A percentile compares a stretch with the other conserved stretches of the same genome.
These are phyloP conservation scores for Leucosporidium scottii DNA, from an alignment of 768 basidiomycete genomes.

Conservation along the genomic window DNA sequence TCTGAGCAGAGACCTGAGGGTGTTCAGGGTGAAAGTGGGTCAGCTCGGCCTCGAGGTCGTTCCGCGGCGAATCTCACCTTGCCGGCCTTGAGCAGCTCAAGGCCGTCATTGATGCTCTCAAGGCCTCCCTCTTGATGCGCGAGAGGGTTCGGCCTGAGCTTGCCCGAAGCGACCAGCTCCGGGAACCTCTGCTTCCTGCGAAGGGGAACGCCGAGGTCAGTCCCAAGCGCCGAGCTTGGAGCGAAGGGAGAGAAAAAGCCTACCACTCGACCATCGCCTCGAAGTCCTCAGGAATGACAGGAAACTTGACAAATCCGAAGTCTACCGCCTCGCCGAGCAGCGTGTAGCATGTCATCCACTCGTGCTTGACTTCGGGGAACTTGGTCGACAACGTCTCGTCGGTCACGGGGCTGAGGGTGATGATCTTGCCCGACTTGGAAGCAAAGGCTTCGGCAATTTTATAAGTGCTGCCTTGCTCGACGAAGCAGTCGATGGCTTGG, in stretches of 20 bases:
- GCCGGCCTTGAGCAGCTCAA: slow-evolving; percentile 27
- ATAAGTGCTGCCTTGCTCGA: slow-evolving; percentile 22
- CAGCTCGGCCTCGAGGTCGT: neutral
- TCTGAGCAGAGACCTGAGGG: neutral
- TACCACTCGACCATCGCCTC: slow-evolving; percentile 10
- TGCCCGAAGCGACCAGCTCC: slow-evolving; percentile 15
- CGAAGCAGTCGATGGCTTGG: slow-evolving; percentile 28
- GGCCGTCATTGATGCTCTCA: slow-evolving; percentile 20
- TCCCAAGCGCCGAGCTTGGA: neutral
- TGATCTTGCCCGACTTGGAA: slow-evolving; percentile 10
- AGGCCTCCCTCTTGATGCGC: slow-evolving; percentile 12
- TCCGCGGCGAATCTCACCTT: slow-evolving; percentile 14
- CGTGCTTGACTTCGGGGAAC: slow-evolving; percentile 4
- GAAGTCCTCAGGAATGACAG: slow-evolving; percentile 8
- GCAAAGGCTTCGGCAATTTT: slow-evolving; percentile 10
- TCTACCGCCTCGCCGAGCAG: no score
- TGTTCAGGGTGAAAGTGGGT: neutral
- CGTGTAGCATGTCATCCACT: no score
- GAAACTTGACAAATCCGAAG: no score
- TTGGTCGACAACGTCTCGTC: slow-evolving; percentile 9
- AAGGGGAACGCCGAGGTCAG: neutral
- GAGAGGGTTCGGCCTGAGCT: slow-evolving; percentile 29
- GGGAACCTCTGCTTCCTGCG: slow-evolving; percentile 10
- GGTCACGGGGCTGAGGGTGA: slow-evolving; percentile 2
- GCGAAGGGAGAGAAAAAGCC: neutral